Evolutionary conservation across 768 basidiomycete species (phyloP), one percentile per base, ranked within the genome.

Genomic region (Serendipita vermifera): DNA sequence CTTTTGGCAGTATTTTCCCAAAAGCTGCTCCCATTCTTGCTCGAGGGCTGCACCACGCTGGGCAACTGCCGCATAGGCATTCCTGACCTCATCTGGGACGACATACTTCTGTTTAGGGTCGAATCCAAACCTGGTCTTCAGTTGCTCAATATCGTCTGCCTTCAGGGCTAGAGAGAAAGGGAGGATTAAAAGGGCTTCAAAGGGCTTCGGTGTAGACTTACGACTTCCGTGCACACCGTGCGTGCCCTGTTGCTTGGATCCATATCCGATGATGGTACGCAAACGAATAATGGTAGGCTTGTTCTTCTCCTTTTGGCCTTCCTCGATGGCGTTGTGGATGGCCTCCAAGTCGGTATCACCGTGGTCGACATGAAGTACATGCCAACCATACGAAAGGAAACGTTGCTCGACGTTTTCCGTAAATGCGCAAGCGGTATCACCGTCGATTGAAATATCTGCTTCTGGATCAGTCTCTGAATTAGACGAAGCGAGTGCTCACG

Each of bases 201-300:
- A n/a, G n/a, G n/a, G n/a, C n/a, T 11, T 36, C 58, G 31, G n/a
- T 55, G 29, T 24, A n/a, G n/a, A 81, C 89, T 65, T 66, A 92
- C 87, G 90, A 70, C 90, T 68, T 62, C 93, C 92, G 69, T 97
- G 93, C 59, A 96, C 89, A 62, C 88, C 88, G 65, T 94, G 90
- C 6, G 90, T 91, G 59, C 93, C 93, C 69, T 90, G 85, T 66
- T 82, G 78, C 73, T 87, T 88, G 32, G 93, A 96, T 59, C 93
- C 93, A 66, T 77, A 96, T 36, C 93, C 93, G 60, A 97, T 97
- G 40, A 85, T 96, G 55, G 93, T 96, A 64, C 76, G 80, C 56
- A 94, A 72, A 59, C 81, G 77, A 69, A 96, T 87, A 62, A 97
- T 75, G 33, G 90, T 88, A 26, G 93, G 93, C 73, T 90, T 91